Conservation (phyloP, 2,329 filamentous ascomycete genomes). For the Calycina herbarum region DNA sequence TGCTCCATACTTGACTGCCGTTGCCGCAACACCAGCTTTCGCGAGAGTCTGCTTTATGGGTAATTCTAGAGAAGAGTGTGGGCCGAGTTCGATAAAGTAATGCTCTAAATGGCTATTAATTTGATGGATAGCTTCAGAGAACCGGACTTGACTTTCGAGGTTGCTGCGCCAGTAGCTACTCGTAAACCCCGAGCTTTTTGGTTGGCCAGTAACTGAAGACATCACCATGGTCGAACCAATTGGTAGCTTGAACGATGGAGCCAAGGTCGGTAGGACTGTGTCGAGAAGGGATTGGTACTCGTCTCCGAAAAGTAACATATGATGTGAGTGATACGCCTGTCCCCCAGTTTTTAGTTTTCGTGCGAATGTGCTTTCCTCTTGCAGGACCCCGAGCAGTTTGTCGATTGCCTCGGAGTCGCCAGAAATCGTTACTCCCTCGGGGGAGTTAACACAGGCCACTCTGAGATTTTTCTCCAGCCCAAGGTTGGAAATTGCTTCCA, state of each 20-base stretch:
- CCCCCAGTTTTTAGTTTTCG: conserved; percentile 14
- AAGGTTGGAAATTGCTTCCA: neutral
- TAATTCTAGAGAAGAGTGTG: conserved; percentile 16
- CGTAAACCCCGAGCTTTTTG: neutral
- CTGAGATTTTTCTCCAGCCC: neutral
- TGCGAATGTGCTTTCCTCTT: conserved; percentile 26
- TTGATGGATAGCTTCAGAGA: conserved; percentile 8
- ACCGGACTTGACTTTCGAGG: conserved; percentile 20
- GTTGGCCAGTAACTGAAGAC: neutral
- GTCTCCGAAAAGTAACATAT: conserved; percentile 14
- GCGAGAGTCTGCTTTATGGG: conserved; percentile 19
- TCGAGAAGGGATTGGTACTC: conserved; percentile 16
- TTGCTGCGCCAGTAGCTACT: conserved; percentile 24
- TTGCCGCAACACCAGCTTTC: conserved; percentile 39
- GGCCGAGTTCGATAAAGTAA: conserved; percentile 20
- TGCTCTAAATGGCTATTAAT: neutral
- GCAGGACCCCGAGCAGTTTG: neutral
- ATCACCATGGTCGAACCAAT: neutral
- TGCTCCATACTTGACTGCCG: conserved; percentile 36
- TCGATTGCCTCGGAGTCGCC: conserved; percentile 19
- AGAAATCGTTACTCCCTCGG: conserved; percentile 27
- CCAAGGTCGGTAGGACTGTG: neutral
- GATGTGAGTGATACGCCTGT: conserved; percentile 21
- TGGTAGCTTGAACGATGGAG: conserved; percentile 2
- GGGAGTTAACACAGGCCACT: conserved; percentile 34